A percentile compares a stretch with the other conserved stretches of the same genome.
phyloP scores from a whole-genome alignment of 2,329 filamentous ascomycete genomes.

The Saccharata proteae region DNA sequence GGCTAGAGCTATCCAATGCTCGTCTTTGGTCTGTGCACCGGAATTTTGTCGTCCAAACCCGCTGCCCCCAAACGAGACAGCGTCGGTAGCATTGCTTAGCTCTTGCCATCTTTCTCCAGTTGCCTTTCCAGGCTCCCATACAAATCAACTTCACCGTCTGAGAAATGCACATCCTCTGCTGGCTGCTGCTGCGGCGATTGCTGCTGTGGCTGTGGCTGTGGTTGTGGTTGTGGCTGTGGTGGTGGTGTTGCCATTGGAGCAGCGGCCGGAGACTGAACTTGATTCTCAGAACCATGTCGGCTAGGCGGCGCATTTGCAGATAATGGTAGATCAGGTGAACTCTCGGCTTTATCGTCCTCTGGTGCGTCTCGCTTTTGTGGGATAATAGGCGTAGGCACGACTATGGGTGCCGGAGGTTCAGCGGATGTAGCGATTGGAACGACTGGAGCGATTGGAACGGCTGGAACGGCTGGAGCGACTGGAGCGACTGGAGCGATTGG shows the following conservation, averaged over 20 bases:
- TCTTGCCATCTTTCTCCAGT: conserved; percentile 16
- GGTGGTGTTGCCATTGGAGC: conserved; percentile 1
- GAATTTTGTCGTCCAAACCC: background rate
- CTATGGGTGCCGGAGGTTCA: too few species aligned
- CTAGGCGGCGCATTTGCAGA: too few species aligned
- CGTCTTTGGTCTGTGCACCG: too few species aligned
- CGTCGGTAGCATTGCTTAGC: background rate
- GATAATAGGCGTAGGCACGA: background rate
- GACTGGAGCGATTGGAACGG: too few species aligned
- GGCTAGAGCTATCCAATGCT: too few species aligned
- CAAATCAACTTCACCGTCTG: conserved; percentile 32
- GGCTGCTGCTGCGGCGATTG: conserved; percentile 4
- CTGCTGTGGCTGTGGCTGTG: background rate
- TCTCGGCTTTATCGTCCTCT: conserved; percentile 1
- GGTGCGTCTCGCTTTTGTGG: background rate
- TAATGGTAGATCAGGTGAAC: too few species aligned
- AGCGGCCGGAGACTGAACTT: conserved; percentile 3
- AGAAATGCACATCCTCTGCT: conserved; percentile 10
- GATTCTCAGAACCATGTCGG: too few species aligned
- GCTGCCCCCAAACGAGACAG: background rate
- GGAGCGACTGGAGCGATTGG: too few species aligned
- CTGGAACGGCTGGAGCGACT: too few species aligned
- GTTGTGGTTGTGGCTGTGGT: background rate
- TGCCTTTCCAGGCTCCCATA: conserved; percentile 37
- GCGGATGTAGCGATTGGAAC: too few species aligned